A percentile compares a stretch with the other conserved stretches of the same genome.
Conservation (phyloP, 495 filamentous ascomycete genomes). For the Sordaria brevicollis region DNA sequence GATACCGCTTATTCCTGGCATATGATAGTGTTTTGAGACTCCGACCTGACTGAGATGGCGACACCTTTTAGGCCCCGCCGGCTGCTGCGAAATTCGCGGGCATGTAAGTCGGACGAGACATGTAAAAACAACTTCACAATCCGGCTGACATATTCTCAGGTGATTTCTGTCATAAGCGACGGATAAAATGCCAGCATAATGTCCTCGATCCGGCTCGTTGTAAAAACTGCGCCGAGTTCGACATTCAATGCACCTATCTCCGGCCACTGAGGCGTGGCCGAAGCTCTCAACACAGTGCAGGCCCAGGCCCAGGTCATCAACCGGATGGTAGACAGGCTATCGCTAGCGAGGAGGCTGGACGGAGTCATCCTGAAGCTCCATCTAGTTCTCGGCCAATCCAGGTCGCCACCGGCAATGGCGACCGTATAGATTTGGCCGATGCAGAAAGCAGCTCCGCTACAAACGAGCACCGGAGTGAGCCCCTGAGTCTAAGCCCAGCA, state of each 20-base stretch:
- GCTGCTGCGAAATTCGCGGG: conserved; percentile 6
- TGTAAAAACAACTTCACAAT: neutral
- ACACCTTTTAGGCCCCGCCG: conserved; percentile 1
- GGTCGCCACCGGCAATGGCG: neutral
- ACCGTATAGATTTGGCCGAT: neutral
- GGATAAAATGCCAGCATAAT: conserved; percentile 23
- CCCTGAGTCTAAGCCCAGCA: conserved; percentile 6
- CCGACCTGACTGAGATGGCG: neutral
- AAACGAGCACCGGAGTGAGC: conserved; percentile 1
- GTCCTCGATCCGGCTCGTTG: conserved; percentile 13
- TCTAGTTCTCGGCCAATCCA: neutral
- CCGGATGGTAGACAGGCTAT: neutral
- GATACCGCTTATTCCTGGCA: neutral
- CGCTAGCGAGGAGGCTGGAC: neutral
- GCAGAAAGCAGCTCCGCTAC: neutral
- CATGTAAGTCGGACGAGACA: conserved; percentile 5
- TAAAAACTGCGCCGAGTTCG: conserved; percentile 19
- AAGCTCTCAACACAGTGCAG: neutral
- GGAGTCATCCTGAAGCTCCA: neutral
- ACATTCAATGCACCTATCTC: conserved; percentile 8
- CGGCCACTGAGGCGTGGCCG: conserved; percentile 6
- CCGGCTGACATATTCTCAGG: conserved; percentile 5
- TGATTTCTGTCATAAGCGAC: conserved; percentile 23
- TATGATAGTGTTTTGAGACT: neutral
- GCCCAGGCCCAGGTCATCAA: neutral